Percentiles rank a stretch among this genome's conserved stretches.
These are phyloP conservation scores for Xanthoconium purpureum DNA, from an alignment of 768 basidiomycete genomes.

Conservation along the genomic window DNA sequence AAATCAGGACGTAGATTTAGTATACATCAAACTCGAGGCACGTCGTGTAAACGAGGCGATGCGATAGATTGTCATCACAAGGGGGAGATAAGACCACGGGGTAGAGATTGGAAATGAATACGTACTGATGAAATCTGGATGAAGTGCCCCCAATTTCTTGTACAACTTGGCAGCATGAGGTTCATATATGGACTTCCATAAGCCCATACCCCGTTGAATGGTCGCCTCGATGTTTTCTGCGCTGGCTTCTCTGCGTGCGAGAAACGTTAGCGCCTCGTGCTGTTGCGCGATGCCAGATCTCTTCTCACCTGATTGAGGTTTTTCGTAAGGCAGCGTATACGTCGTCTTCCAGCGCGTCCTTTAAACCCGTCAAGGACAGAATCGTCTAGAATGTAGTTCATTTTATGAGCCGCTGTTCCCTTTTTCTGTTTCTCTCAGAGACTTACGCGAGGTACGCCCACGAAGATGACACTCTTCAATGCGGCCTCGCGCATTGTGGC, in stretches of 20 bases:
- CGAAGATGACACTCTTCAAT: conserved; percentile 85
- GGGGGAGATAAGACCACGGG: conserved; percentile 35
- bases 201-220: conserved; percentile 58
- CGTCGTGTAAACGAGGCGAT: conserved; percentile 31
- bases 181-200: conserved; percentile 87
- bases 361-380: conserved; percentile 72
- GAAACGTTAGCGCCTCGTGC: conserved; percentile 26
- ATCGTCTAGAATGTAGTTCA: conserved; percentile 56
- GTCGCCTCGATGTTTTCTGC: conserved; percentile 68
- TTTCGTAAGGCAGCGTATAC: conserved; percentile 71
- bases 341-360: conserved; percentile 76
- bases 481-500: conserved; percentile 88
- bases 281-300: conserved; percentile 9
- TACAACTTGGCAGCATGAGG: conserved; percentile 89
- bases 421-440: neutral
- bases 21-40: conserved; percentile 33
- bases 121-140: conserved; percentile 93
- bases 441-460: conserved; percentile 80
- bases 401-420: conserved; percentile 1
- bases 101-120: conserved; percentile 32
- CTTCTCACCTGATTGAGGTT: conserved; percentile 58
- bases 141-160: conserved; percentile 80
- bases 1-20: conserved; percentile 25
- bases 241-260: conserved; percentile 49
- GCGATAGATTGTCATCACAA: conserved; percentile 27